Evolutionary conservation across 2,329 filamentous ascomycete species (phyloP).

Genomic region (Colletotrichum scovillei): DNA sequence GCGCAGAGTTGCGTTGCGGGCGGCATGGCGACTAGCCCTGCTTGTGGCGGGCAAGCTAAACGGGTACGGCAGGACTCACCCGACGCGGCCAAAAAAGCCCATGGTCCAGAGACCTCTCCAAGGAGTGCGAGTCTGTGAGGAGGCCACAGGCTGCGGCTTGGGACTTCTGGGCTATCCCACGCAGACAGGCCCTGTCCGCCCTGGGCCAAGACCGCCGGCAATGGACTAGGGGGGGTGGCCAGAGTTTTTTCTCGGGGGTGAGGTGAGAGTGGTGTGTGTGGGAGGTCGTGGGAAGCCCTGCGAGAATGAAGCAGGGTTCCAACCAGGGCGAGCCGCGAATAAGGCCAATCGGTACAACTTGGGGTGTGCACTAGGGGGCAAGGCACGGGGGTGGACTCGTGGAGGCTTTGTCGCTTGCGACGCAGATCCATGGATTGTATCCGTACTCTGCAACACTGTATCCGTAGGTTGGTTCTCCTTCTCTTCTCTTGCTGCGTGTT

Average conservation of each 20-base stretch:
- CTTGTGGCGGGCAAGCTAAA: conserved; percentile 32
- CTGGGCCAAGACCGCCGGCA: conserved; percentile 25
- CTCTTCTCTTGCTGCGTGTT: neutral
- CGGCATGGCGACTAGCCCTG: conserved; percentile 33
- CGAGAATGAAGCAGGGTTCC: conserved; percentile 20
- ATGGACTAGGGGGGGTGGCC: conserved; percentile 23
- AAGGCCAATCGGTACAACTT: conserved; percentile 16
- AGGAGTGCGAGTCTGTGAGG: neutral
- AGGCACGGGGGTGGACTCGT: conserved; percentile 21
- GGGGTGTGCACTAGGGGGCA: neutral
- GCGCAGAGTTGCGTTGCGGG: conserved; percentile 34
- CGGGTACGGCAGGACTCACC: conserved; percentile 16
- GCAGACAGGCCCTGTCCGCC: conserved; percentile 15
- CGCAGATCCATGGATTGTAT: conserved; percentile 9
- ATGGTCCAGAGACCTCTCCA: neutral
- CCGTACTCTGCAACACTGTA: neutral
- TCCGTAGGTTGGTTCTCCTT: neutral
- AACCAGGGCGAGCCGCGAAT: neutral
- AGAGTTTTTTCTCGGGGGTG: conserved; percentile 16
- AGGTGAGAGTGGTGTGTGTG: conserved; percentile 1
- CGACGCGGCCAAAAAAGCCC: conserved; percentile 1
- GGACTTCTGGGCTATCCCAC: conserved; percentile 29
- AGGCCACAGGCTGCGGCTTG: neutral
- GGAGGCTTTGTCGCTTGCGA: conserved; percentile 28
- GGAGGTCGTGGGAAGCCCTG: conserved; percentile 17